Evolutionary conservation across 2,329 filamentous ascomycete genomes (phyloP).

Genomic region (Aspergillus brunneoviolaceus): DNA sequence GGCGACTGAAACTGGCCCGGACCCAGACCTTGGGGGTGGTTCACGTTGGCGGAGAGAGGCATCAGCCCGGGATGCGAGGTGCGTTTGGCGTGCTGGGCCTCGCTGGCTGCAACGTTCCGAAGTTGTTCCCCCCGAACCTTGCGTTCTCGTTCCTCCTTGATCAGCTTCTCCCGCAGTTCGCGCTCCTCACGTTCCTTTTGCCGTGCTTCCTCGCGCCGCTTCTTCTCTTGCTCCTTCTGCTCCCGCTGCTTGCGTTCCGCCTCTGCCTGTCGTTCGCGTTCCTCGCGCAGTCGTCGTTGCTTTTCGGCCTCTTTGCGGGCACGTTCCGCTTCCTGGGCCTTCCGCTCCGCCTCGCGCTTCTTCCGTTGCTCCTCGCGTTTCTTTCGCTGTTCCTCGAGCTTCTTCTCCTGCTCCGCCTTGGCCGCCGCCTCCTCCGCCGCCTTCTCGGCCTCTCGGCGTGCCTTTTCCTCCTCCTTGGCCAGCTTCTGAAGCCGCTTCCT

Average conservation of each 20-base stretch:
- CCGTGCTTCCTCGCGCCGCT: constrained; percentile 66
- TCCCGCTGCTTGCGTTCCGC: constrained; percentile 80
- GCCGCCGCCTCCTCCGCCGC: constrained; percentile 79
- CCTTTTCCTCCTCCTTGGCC: constrained; percentile 85
- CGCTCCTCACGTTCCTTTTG: constrained; percentile 71
- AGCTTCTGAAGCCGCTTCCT: constrained; percentile 88
- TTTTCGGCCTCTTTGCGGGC: constrained; percentile 82
- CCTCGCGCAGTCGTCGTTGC: constrained; percentile 74
- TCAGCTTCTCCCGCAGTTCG: constrained; percentile 64
- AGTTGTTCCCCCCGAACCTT: constrained; percentile 45
- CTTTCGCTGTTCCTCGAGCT: constrained; percentile 73
- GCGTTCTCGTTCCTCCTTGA: constrained; percentile 63
- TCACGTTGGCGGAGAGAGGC: constrained; percentile 54
- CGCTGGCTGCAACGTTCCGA: constrained; percentile 50
- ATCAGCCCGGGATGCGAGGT: constrained; percentile 60
- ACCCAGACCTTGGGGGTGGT: constrained; percentile 51
- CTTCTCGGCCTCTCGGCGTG: constrained; percentile 82
- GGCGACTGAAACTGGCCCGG: constrained; percentile 66
- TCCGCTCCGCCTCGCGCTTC: constrained; percentile 87
- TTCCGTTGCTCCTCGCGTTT: constrained; percentile 87
- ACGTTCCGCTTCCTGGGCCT: constrained; percentile 85
- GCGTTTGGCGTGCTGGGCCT: constrained; percentile 46
- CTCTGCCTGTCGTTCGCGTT: constrained; percentile 81
- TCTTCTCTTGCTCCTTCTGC: constrained; percentile 77
- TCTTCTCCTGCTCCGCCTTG: constrained; percentile 73